Evolutionary conservation across 352 stramenopile species (phyloP).

Genomic region (Globisporangium canariense): DNA sequence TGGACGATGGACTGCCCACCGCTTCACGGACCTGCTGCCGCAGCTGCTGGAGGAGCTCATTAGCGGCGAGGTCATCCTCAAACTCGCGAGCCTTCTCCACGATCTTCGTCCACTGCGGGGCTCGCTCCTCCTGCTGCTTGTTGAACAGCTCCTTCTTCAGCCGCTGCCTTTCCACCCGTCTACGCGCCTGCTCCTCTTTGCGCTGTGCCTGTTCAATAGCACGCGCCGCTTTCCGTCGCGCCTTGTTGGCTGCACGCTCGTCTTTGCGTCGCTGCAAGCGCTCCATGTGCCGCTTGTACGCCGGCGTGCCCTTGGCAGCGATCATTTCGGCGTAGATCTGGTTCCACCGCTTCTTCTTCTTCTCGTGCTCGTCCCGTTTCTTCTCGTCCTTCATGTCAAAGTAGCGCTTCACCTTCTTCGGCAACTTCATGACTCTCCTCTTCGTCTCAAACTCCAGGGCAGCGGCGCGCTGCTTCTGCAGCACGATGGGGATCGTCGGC

Average conservation of each 20-base stretch:
- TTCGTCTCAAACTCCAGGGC: constrained; percentile 4
- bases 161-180: neutral
- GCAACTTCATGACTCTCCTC: neutral
- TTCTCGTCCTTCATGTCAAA: neutral
- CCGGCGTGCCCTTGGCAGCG: neutral
- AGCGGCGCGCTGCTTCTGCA: constrained; percentile 8
- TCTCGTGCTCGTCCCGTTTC: neutral
- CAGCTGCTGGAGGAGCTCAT: constrained; percentile 8
- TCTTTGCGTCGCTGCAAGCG: neutral
- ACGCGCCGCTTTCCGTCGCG: neutral
- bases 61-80: neutral
- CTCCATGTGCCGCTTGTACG: neutral
- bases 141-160: constrained; percentile 1
- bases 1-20: neutral
- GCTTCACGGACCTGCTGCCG: constrained; percentile 4
- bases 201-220: neutral
- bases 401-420: neutral
- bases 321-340: neutral
- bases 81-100: too few relatives aligned
- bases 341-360: neutral
- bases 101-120: neutral
- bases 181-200: neutral
- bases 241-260: neutral
- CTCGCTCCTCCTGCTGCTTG: neutral
- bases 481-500: neutral